Conservation (phyloP, 306 rosid species). For the Dalbergia cochinchinensis region DNA sequence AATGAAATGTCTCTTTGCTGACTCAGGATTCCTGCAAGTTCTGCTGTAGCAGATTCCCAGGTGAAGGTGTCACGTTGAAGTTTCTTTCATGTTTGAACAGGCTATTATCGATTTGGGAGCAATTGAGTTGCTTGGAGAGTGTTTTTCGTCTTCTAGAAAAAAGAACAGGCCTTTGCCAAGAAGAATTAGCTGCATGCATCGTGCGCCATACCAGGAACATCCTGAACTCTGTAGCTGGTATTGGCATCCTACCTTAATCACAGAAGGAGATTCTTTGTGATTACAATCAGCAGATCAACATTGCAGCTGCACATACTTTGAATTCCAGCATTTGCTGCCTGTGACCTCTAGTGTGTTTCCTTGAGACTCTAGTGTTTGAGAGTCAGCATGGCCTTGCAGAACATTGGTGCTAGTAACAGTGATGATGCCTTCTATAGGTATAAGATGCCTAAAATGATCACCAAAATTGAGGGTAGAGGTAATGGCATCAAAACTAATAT, state of each 20-base stretch:
- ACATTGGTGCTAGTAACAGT: conserved; percentile 72
- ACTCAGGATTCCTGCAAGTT: conserved; percentile 52
- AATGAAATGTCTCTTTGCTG: conserved; percentile 28
- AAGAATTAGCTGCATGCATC: conserved; percentile 66
- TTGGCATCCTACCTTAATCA: conserved; percentile 49
- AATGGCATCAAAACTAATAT: conserved; percentile 77
- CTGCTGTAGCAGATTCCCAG: conserved; percentile 51
- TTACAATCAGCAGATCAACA: conserved; percentile 18
- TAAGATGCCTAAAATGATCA: conserved; percentile 78
- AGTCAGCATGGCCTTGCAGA: conserved; percentile 70
- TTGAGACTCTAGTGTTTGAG: conserved; percentile 24
- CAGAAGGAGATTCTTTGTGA: conserved; percentile 46
- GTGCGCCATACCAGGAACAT: conserved; percentile 55
- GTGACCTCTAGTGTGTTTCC: conserved; percentile 37
- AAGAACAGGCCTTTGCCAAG: conserved; percentile 53
- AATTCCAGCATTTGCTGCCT: conserved; percentile 28
- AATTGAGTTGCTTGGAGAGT: conserved; percentile 73
- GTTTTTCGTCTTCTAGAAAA: conserved; percentile 60
- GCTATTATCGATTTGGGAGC: conserved; percentile 64
- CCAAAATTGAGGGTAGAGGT: conserved; percentile 81
- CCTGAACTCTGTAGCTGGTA: conserved; percentile 49
- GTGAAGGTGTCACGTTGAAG: conserved; percentile 63
- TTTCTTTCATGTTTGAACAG: conserved; percentile 76
- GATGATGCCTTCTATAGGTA: conserved; percentile 84
- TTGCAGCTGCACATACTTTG: conserved; percentile 18